A percentile compares a stretch with the other conserved stretches of the same genome.
These are phyloP conservation scores for Ogataea nakhonphanomensis DNA, from an alignment of 805 yeast species.

Conservation along the genomic window DNA sequence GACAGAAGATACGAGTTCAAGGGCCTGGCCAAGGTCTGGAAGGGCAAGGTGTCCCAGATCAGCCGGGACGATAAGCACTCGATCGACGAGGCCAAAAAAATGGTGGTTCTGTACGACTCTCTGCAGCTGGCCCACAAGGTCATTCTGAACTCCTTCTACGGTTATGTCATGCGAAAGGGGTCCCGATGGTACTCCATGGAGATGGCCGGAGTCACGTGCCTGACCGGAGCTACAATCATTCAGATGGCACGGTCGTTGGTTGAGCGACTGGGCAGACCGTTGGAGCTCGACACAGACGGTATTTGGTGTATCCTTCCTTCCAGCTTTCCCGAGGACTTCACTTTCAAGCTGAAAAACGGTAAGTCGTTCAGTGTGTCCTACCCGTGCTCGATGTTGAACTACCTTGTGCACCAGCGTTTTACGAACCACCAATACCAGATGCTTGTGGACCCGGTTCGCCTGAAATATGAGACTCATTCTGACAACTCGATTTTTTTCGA, in stretches of 20 bases:
- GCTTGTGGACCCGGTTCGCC: constrained; percentile 62
- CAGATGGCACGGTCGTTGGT: constrained; percentile 94
- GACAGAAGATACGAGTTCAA: constrained; percentile 96
- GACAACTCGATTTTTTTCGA: constrained; percentile 97
- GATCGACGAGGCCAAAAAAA: constrained; percentile 87
- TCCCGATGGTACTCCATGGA: constrained; percentile 99
- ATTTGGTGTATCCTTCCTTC: constrained; percentile 97
- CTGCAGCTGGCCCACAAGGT: constrained; percentile 96
- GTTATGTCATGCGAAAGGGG: constrained; percentile 98
- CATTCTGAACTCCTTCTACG: constrained; percentile 93
- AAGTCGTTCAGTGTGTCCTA: constrained; percentile 75
- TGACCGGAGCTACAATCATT: constrained; percentile 96
- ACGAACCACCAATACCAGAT: constrained; percentile 95
- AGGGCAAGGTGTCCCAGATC: constrained; percentile 65
- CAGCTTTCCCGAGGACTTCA: constrained; percentile 87
- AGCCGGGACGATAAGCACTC: constrained; percentile 52
- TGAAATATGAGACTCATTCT: constrained; percentile 70
- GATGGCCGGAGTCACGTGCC: constrained; percentile 99
- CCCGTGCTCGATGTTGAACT: constrained; percentile 95
- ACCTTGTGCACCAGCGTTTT: constrained; percentile 83
- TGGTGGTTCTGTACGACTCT: constrained; percentile 91
- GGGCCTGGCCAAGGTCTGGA: constrained; percentile 92
- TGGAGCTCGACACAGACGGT: constrained; percentile 98
- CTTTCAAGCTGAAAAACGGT: constrained; percentile 70
- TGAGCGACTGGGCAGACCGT: constrained; percentile 89